Evolutionary conservation across 768 basidiomycete genomes (phyloP).

Genomic region (Aureoboletus auriporus): DNA sequence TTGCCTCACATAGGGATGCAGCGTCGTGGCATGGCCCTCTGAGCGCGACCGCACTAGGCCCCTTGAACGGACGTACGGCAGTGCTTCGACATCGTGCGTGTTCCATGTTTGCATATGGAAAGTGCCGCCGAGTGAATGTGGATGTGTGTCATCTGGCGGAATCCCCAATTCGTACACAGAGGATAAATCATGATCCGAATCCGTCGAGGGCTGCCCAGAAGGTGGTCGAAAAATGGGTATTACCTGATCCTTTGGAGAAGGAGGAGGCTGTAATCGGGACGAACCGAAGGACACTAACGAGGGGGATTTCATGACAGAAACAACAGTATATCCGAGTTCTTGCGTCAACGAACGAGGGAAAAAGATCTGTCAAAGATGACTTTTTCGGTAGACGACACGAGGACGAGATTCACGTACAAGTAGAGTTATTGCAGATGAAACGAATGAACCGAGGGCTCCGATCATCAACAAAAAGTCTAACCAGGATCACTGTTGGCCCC

Average conservation of each 20-base stretch:
- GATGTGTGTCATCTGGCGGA: conserved; percentile 6
- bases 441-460: conserved; percentile 69
- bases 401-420: conserved; percentile 53
- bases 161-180: conserved; percentile 40
- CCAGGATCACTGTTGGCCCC: background rate
- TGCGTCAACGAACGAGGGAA: conserved; percentile 70
- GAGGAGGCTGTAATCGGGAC: conserved; percentile 12
- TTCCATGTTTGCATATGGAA: conserved; percentile 24
- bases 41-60: conserved; percentile 28
- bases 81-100: conserved; percentile 8
- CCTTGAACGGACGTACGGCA: conserved; percentile 25
- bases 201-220: conserved; percentile 17
- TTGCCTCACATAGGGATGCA: conserved; percentile 29
- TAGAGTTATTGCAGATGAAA: conserved; percentile 78
- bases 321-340: conserved; percentile 55
- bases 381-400: background rate
- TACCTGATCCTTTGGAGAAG: conserved; percentile 20
- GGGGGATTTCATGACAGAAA: conserved; percentile 31
- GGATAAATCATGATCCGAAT: conserved; percentile 29
- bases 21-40: conserved; percentile 20
- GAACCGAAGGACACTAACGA: conserved; percentile 20
- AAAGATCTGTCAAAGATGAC: conserved; percentile 48
- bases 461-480: conserved; percentile 69
- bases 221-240: conserved; percentile 21
- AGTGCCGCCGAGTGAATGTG: conserved; percentile 21